phyloP scores from a whole-genome alignment of 768 basidiomycete species.

The Rhodocollybia butyracea region DNA sequence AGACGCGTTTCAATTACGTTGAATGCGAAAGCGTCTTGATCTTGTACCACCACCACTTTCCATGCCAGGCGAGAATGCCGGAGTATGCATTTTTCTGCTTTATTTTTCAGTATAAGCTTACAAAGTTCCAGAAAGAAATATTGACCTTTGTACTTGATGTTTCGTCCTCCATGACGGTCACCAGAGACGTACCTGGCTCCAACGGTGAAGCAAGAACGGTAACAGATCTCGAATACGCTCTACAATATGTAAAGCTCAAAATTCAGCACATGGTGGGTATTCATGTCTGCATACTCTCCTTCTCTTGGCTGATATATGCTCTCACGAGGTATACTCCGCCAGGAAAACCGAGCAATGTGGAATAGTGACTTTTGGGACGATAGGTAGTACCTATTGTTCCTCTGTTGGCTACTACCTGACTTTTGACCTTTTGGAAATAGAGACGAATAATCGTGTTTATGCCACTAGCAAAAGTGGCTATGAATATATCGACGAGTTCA shows the following conservation, averaged over 20 bases:
- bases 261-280: conserved; percentile 93
- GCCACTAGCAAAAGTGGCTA: conserved; percentile 65
- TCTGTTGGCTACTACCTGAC: neutral
- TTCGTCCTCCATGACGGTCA: conserved; percentile 79
- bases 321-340: conserved; percentile 76
- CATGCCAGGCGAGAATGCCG: conserved; percentile 82
- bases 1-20: too few species aligned
- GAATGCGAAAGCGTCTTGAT: too few species aligned
- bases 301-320: conserved; percentile 1
- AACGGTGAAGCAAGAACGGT: conserved; percentile 52
- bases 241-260: conserved; percentile 88
- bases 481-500: conserved; percentile 68
- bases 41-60: conserved; percentile 8
- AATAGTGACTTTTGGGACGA: conserved; percentile 78
- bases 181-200: conserved; percentile 49
- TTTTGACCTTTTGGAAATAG: conserved; percentile 40
- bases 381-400: conserved; percentile 44
- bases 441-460: conserved; percentile 67
- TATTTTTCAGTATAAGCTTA: conserved; percentile 66
- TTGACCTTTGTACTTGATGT: conserved; percentile 88
- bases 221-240: conserved; percentile 75
- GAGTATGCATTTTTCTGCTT: conserved; percentile 44
- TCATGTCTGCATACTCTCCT: conserved; percentile 8
- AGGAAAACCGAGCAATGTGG: conserved; percentile 94
- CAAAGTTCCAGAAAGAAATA: too few species aligned